phyloP scores from a whole-genome alignment of 192 early-diverging fungal species.

The Allomyces arbusculus region DNA sequence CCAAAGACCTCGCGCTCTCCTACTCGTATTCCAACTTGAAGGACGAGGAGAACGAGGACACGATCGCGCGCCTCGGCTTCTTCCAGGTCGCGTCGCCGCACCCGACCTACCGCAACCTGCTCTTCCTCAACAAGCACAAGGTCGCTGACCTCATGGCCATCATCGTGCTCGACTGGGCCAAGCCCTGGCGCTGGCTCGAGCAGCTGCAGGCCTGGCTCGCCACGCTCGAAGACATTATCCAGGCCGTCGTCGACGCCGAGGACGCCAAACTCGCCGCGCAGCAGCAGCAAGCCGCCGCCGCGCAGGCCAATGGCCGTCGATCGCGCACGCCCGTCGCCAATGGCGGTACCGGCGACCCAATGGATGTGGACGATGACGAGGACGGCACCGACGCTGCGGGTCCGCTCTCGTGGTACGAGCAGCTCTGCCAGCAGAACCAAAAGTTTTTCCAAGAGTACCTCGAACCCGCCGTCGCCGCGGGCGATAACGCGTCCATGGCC shows the following conservation, averaged over 20 bases:
- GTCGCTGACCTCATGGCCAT: constrained; percentile 42
- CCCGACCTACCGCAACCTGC: constrained; percentile 40
- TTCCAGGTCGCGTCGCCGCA: constrained; percentile 58
- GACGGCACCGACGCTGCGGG: neutral
- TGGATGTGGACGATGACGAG: constrained; percentile 1
- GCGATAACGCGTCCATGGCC: constrained; percentile 9
- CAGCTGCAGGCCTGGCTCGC: constrained; percentile 57
- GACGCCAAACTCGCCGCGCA: neutral
- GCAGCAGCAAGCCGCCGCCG: neutral
- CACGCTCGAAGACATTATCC: constrained; percentile 36
- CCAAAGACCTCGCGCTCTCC: constrained; percentile 58
- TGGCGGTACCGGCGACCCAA: neutral
- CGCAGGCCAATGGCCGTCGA: constrained; percentile 1
- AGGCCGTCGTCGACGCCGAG: constrained; percentile 21
- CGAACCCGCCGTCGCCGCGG: constrained; percentile 19
- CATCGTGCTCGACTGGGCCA: constrained; percentile 74
- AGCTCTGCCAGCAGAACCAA: neutral
- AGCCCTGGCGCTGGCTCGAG: constrained; percentile 71
- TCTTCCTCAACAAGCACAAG: constrained; percentile 41
- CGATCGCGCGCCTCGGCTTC: constrained; percentile 50
- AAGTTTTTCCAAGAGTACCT: constrained; percentile 44
- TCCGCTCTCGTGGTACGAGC: constrained; percentile 26
- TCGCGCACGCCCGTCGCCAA: constrained; percentile 2
- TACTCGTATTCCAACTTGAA: constrained; percentile 66
- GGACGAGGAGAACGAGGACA: constrained; percentile 72